Evolutionary conservation across 192 early-diverging fungal species (phyloP), one percentile per base, ranked within the genome.

Genomic region (Backusella psychrophila): DNA sequence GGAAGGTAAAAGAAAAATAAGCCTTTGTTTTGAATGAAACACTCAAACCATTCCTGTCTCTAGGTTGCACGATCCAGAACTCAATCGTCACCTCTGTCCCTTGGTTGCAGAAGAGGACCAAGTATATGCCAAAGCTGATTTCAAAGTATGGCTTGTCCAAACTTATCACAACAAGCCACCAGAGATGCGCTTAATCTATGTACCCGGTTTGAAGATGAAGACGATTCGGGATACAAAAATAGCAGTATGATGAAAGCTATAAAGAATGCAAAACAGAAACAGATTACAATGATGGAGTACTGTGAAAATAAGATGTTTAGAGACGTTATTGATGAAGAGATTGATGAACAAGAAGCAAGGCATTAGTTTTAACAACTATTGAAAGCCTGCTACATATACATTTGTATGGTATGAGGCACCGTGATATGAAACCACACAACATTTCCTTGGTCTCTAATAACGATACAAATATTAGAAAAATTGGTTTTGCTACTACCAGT

Each of bases 301-400:
- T 98, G 97, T 81, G 97, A 98, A 79, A 90, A 95, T 70, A 95
- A 95, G 75, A 97, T 96, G 0, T 81, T 98, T 4, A 87, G 86
- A 75, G 94, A 97, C 75, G 75, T 95, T 26, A 93, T 98, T 72
- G 90, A 93, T 35, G 87, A 88, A 73, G 91, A 93, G 0, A 69
- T 98, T 14, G 90, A 92, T 65, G 89, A 92, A 33, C 89, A 96
- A 59, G 92, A 94, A 77, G 82, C 86, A 11, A 97, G 82, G 97
- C 85, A 91, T 14, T 73, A 95, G 31, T 95, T 98, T 67, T 83
- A 93, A 6, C 96, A 98, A 83, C 91, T 98, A 17, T 98, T 66
- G 97, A 97, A 74, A 96, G 94, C 0, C 79, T 98, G 44, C 90
- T 91, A 19, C 93, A 98, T 73, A 93, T 98, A 69, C 95, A 98